phyloP scores from a whole-genome alignment of 2,329 filamentous ascomycete genomes.

The Ascochyta pisi region DNA sequence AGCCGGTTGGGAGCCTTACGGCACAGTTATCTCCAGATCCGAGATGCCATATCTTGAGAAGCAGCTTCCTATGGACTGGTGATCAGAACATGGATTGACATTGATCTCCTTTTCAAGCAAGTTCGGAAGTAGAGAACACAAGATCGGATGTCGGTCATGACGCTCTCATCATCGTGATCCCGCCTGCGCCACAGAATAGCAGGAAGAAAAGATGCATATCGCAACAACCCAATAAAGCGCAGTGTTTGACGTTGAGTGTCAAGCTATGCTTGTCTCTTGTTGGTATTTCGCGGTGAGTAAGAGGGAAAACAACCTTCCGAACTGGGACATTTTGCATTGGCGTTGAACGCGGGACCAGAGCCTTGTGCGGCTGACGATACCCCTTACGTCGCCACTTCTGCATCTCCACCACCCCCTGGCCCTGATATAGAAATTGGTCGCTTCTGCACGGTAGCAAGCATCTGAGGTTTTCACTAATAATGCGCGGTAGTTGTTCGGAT shows the following conservation, averaged over 20 bases:
- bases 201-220: neutral
- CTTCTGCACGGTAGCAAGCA: neutral
- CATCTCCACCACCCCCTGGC: neutral
- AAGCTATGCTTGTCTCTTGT: neutral
- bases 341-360: neutral
- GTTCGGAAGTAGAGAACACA: neutral
- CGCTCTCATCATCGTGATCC: neutral
- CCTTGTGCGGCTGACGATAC: neutral
- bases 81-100: neutral
- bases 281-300: neutral
- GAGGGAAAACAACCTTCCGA: neutral
- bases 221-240: neutral
- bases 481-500: neutral
- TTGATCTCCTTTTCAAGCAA: neutral
- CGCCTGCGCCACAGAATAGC: neutral
- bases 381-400: too few relatives aligned
- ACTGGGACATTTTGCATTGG: neutral
- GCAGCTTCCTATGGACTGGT: neutral
- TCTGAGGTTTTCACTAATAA: neutral
- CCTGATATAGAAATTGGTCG: neutral
- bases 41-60: neutral
- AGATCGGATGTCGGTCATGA: neutral
- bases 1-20: neutral
- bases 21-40: neutral
- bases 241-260: neutral